Evolutionary conservation across 164 flowering plant species (phyloP), one percentile per base, ranked within the genome.

Genomic region (Vitis rupestris): DNA sequence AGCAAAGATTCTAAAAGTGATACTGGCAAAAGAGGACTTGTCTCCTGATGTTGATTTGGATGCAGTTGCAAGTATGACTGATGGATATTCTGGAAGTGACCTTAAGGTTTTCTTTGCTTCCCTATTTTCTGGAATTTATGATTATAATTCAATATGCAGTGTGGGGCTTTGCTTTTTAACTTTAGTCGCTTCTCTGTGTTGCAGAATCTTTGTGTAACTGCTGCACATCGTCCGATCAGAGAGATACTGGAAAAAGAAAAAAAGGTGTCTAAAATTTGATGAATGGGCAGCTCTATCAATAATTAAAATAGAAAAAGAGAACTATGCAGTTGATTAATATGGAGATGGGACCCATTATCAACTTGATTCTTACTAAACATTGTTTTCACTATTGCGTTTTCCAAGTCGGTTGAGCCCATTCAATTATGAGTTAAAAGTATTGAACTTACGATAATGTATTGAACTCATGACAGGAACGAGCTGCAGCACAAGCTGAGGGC

Each of bases 31-130:
- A 72, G 98, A 94, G 78, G 97, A 94, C 49, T 74, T 92, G 70
- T 86, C 97, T 50, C 78, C 88, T 53, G 87, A 79, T 81, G 75
- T 94, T 70, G 98, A 92, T 77, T 73, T 92, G 69, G 92, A 89
- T 78, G 83, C 86, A 52, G 60, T 94, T 76, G 96, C 97, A 50
- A 90, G 74, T 76, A 85, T 94, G 91, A 92, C 97, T 0, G 97
- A 94, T 71, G 98, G 98, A 68, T 91, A 89, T 76, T 91, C 96
- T 65, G 98, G 98, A 68, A 94, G 98, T 66, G 98, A 93, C 74
- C 91, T 91, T 19, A 93, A 93, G 98, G 98, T 91, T 70, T 59
- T 51, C 49, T 54, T 69, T 58, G 9, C 44, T 37, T 37, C 44
- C 44, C 44, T 37, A 3, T 37, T 37, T 6, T 37, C 44, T 37